These are phyloP conservation scores for barrel medic (Medicago truncatula) DNA, from an alignment of 306 rosid species.

Conservation along the genomic window MtrunA17r5.0-ANR NC_053042.1:36176001-36176500, in stretches of 20 bases:
- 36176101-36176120: slow-evolving; percentile 45
- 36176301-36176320: slow-evolving; percentile 55
- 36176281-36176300: slow-evolving; percentile 47
- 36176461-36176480: no score
- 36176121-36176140: slow-evolving; percentile 47
- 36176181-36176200: slow-evolving; percentile 31
- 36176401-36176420: background rate
- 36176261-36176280: slow-evolving; percentile 23
- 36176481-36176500: no score
- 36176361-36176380: background rate
- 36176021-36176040: slow-evolving; percentile 83
- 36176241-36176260: slow-evolving; percentile 26
- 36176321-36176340: slow-evolving; percentile 48
- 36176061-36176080: slow-evolving; percentile 70
- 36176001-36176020: slow-evolving; percentile 72
- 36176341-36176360: background rate
- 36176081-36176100: slow-evolving; percentile 59
- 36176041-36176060: slow-evolving; percentile 78
- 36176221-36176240: slow-evolving; percentile 43
- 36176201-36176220: background rate
- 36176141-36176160: slow-evolving; percentile 65
- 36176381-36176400: slow-evolving; percentile 1
- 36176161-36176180: slow-evolving; percentile 75
- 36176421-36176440: no score
- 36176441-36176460: no score